Evolutionary conservation across 1,284 basidiomycete species (phyloP), one percentile per base, ranked within the genome.

Genomic region (Polyporus tsugae): DNA sequence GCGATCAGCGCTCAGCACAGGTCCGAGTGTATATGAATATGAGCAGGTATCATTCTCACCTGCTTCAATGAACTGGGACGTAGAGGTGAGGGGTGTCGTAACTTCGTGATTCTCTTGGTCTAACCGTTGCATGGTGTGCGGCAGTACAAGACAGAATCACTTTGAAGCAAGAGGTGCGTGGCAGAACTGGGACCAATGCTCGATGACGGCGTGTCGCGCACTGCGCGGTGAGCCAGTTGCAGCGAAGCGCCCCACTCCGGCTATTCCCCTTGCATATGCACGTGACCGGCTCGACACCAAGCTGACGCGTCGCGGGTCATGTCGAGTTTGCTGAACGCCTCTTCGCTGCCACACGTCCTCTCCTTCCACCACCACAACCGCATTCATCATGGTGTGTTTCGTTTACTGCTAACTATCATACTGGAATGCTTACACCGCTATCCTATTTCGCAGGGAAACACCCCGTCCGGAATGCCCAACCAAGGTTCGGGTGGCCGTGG

Each of bases 51-150:
- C n/a, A 36, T 15, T 63, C 77, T 63, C 52, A 80, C 92, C 91
- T 78, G 91, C 89, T 83, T 91, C 90, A 69, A 93, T 93, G 73
- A 92, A 94, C 74, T 89, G 91, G 1, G 91, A 91, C 65, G 82
- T 86, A 4, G 89, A 86, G 11, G 87, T 89, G 65, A 89, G 78
- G n/a, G 91, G 88, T 41, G 83, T 81, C 22, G 75, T 70, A 81
- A 77, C 67, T 64, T 75, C 74, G 25, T 63, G 42, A 61, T 72
- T 62, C 75, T 73, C 62, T 42, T 63, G 62, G 62, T 78, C 78
- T 52, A 74, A 70, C 5, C 71, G 70, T 64, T 77, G 73, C 77
- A 79, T 78, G 52, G n/a, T 60, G 52, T 49, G 22, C 10, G 19
- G 5, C 29, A 29, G 22, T 29, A 60, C 6, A 2, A 60, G 39